These are phyloP conservation scores for Luzula sylvatica DNA, from an alignment of 176 grass and related monocot species.

Conservation along the genomic window DNA sequence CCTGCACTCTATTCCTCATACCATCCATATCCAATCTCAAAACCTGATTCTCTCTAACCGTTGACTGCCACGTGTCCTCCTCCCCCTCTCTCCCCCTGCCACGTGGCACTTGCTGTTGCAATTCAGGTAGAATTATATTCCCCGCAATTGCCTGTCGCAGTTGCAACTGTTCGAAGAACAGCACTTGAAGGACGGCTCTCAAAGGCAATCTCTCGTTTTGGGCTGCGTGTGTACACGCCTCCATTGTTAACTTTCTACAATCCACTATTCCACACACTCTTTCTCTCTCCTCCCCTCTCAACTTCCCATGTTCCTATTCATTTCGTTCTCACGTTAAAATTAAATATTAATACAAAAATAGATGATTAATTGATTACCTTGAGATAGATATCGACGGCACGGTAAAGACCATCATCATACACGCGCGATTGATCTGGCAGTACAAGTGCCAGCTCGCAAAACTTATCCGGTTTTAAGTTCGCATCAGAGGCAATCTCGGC, in stretches of 20 bases:
- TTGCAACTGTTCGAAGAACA: slow-evolving; percentile 98
- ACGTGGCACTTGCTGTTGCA: neutral
- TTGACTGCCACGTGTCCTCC: slow-evolving; percentile 16
- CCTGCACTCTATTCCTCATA: slow-evolving; percentile 62
- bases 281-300: slow-evolving; percentile 63
- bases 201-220: slow-evolving; percentile 92
- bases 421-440: slow-evolving; percentile 64
- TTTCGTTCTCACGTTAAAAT: neutral
- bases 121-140: slow-evolving; percentile 31
- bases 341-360: slow-evolving; percentile 2
- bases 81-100: neutral
- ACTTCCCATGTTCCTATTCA: slow-evolving; percentile 43
- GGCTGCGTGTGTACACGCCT: slow-evolving; percentile 92
- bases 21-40: slow-evolving; percentile 82
- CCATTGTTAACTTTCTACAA: slow-evolving; percentile 82
- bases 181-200: slow-evolving; percentile 90
- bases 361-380: slow-evolving; percentile 33
- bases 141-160: slow-evolving; percentile 58
- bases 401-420: slow-evolving; percentile 82
- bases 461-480: slow-evolving; percentile 66
- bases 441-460: slow-evolving; percentile 54
- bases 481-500: slow-evolving; percentile 73
- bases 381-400: slow-evolving; percentile 78
- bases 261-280: slow-evolving; percentile 63
- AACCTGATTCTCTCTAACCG: slow-evolving; percentile 48